phyloP scores from a whole-genome alignment of 345 rosid genomes.

The Physaria fendleri region DNA sequence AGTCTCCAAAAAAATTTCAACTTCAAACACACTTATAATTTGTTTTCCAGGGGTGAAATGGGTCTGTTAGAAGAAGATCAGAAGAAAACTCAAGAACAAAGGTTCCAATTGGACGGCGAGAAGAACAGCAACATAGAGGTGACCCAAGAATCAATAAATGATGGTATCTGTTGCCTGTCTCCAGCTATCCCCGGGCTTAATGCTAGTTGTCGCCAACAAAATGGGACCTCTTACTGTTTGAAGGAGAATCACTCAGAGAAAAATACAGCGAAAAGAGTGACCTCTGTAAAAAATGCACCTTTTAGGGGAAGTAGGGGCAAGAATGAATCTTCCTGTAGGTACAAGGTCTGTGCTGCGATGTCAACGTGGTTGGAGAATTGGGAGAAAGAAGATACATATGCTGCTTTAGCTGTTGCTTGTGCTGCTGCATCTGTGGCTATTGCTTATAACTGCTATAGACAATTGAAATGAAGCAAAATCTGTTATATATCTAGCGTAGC shows the following conservation, averaged over 20 bases:
- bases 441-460: constrained; percentile 70
- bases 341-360: constrained; percentile 40
- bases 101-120: constrained; percentile 43
- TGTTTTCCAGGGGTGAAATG: constrained; percentile 74
- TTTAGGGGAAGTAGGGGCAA: constrained; percentile 31
- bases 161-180: constrained; percentile 17
- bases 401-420: constrained; percentile 66
- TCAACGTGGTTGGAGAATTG: constrained; percentile 75
- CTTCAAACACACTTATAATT: neutral
- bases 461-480: constrained; percentile 28
- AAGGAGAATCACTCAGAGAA: constrained; percentile 27
- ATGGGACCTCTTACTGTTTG: constrained; percentile 51
- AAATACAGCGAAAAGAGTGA: constrained; percentile 40
- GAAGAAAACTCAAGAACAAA: constrained; percentile 46
- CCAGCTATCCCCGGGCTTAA: constrained; percentile 21
- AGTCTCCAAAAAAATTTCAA: neutral
- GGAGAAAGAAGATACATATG: constrained; percentile 87
- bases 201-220: constrained; percentile 45
- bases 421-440: constrained; percentile 74
- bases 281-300: constrained; percentile 31
- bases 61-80: constrained; percentile 73
- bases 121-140: constrained; percentile 25
- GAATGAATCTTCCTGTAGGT: constrained; percentile 27
- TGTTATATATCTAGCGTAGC: neutral
- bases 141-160: constrained; percentile 27